Evolutionary conservation across 768 basidiomycete species (phyloP).

Genomic region (Leccinum broughii): DNA sequence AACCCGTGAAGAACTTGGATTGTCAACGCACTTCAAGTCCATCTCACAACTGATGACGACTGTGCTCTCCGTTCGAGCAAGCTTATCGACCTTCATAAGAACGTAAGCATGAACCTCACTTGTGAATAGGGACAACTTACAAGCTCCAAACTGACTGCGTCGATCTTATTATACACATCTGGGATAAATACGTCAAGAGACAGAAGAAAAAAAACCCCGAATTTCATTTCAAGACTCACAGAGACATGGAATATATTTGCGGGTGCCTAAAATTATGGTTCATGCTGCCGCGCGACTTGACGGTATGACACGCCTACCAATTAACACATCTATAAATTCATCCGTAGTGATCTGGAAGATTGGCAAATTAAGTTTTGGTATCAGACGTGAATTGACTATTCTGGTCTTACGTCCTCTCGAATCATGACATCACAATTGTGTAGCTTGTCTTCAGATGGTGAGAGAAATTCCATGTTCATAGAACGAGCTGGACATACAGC

Average conservation of each 20-base stretch:
- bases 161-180: conserved; percentile 98
- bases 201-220: not conserved
- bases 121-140: conserved; percentile 13
- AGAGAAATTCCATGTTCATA: conserved; percentile 6
- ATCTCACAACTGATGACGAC: conserved; percentile 98
- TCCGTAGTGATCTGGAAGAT: conserved; percentile 80
- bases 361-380: not conserved
- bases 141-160: conserved; percentile 80
- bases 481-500: conserved; percentile 52
- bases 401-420: conserved; percentile 78
- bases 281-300: not conserved
- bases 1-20: not conserved
- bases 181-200: not conserved
- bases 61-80: conserved; percentile 78
- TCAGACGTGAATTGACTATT: conserved; percentile 5
- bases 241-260: conserved; percentile 94
- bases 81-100: conserved; percentile 60
- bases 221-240: conserved; percentile 48
- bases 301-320: conserved; percentile 51
- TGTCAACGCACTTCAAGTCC: conserved; percentile 71
- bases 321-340: conserved; percentile 97
- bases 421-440: conserved; percentile 99
- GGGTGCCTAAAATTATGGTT: conserved; percentile 56
- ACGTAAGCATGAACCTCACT: conserved; percentile 2
- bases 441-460: conserved; percentile 61